Evolutionary conservation across 306 rosid genomes (phyloP), one percentile per base, ranked within the genome.

Genomic region (Cyclanthera cordifolia): DNA sequence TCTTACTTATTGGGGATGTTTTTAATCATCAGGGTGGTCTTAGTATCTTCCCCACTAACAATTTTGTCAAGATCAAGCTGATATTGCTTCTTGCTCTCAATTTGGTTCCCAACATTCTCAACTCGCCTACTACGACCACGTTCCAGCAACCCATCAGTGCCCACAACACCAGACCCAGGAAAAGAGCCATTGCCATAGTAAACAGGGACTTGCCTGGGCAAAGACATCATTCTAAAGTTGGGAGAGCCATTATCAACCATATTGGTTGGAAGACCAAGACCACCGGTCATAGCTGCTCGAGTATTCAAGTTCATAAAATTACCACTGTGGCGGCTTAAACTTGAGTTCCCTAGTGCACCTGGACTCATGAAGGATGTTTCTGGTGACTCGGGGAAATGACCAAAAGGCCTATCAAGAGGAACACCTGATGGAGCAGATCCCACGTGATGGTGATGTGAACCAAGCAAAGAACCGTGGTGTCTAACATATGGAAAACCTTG

Each of bases 11-110:
- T 91, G 69, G 97, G 97, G 77, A 91, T 91, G 76, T 91, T 91
- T 82, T 88, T 91, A 46, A 91, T 87, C 97, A 91, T 91, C 77
- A 91, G 83, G 47, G 97, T 91, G 59, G 97, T 88, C 87, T 95
- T 91, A 49, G 75, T 52, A 80, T 91, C 97, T 79, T 88, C 96
- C 50, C 97, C 95, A 2, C 68, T 76, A 70, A 81, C 45, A 72
- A 91, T 91, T 82, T 84, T 86, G 32, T 91, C 97, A 25, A 91
- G 85, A 82, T 87, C 96, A 78, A 91, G 96, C 82, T 88, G 97
- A 81, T 87, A 91, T 78, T 82, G 88, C 80, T 86, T 88, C 83
- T 84, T 88, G 83, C 81, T 80, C 56, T 91, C 97, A 11, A 82
- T 55, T 67, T 79, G 94, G 80, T 53, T 81, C 73, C 82, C 86